Evolutionary conservation across 306 rosid genomes (phyloP).

Genomic region (Delonix regia): DNA sequence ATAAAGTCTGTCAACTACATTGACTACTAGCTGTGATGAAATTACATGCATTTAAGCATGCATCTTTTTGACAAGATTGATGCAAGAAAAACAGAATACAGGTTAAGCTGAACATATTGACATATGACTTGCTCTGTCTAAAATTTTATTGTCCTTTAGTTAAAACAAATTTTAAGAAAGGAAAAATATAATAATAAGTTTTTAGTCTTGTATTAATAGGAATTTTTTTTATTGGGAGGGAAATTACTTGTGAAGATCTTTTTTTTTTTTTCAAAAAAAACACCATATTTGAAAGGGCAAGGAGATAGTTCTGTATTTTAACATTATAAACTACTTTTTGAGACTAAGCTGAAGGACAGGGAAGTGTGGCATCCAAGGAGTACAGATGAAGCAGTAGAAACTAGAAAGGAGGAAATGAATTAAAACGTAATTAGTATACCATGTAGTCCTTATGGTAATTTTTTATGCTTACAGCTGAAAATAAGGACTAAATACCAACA

Average conservation of each 20-base stretch:
- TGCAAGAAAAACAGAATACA: conserved; percentile 3
- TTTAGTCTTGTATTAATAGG: not conserved
- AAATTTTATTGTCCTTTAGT: not conserved
- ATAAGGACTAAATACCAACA: not conserved
- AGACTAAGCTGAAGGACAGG: not conserved
- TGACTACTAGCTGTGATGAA: not conserved
- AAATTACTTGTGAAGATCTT: conserved; percentile 1
- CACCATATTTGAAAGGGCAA: not conserved
- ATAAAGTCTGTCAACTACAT: conserved; percentile 15
- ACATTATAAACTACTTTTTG: not conserved
- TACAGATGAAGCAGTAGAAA: not conserved
- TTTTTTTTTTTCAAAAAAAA: not conserved
- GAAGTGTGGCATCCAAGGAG: not conserved
- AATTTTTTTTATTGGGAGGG: too few species aligned
- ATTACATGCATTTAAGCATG: conserved; percentile 28
- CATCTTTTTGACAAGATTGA: not conserved
- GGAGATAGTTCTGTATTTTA: not conserved
- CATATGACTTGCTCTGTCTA: not conserved
- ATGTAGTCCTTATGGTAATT: not conserved
- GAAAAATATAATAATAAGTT: conserved; percentile 11
- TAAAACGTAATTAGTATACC: not conserved
- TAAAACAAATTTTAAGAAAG: not conserved
- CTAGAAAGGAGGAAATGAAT: not conserved
- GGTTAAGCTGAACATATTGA: not conserved
- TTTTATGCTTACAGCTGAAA: not conserved